phyloP scores from a whole-genome alignment of 495 filamentous ascomycete species.

The Hypoxylon subgilvum region DNA sequence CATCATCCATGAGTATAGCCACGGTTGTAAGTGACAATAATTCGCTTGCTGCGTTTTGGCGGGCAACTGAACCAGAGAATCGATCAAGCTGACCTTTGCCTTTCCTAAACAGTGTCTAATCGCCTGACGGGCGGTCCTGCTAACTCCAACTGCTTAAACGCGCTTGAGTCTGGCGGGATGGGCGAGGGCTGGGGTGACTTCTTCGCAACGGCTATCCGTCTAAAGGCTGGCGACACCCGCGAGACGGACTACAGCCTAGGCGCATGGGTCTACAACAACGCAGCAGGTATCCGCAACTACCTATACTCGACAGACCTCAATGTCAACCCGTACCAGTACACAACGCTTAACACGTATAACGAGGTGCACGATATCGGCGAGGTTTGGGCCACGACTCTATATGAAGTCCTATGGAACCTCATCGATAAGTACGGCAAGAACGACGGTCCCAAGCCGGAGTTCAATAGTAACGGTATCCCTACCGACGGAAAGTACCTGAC shows the following conservation, averaged over 20 bases:
- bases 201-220: conserved; percentile 57
- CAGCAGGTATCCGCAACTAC: conserved; percentile 53
- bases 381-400: conserved; percentile 60
- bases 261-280: conserved; percentile 51
- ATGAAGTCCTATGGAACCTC: conserved; percentile 60
- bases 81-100: conserved; percentile 2
- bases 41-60: too few species aligned
- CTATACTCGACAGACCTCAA: conserved; percentile 57
- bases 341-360: conserved; percentile 45
- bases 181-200: conserved; percentile 64
- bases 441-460: conserved; percentile 48
- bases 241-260: conserved; percentile 53
- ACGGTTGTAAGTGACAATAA: conserved; percentile 45
- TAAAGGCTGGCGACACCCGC: conserved; percentile 55
- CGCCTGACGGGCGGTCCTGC: conserved; percentile 63
- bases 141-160: conserved; percentile 54
- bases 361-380: conserved; percentile 56
- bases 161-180: conserved; percentile 57
- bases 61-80: not conserved
- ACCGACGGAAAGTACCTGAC: conserved; percentile 57
- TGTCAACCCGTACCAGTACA: conserved; percentile 56
- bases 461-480: conserved; percentile 52
- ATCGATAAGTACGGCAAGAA: conserved; percentile 59
- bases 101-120: conserved; percentile 48
- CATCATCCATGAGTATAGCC: conserved; percentile 56